A percentile compares a stretch with the other conserved stretches of the same genome.
phyloP scores from a whole-genome alignment of 2,329 filamentous ascomycete genomes.

The Colletotrichum sp. region DNA sequence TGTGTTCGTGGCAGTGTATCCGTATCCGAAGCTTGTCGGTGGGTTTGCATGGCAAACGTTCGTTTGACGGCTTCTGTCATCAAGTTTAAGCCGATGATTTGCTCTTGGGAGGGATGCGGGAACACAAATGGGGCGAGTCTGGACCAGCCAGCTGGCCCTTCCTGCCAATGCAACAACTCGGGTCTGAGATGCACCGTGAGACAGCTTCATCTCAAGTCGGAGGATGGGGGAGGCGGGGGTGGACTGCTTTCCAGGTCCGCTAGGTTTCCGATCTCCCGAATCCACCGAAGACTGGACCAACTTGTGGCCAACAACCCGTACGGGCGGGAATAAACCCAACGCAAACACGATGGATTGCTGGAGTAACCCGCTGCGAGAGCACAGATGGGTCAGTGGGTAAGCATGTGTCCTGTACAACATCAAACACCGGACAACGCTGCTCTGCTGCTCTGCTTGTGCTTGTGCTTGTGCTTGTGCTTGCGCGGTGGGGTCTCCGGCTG shows the following conservation, averaged over 20 bases:
- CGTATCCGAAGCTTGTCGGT: conserved; percentile 5
- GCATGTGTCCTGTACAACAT: background rate
- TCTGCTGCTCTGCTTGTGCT: background rate
- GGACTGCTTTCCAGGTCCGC: background rate
- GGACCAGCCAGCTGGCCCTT: background rate
- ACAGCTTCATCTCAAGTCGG: conserved; percentile 18
- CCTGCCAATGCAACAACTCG: conserved; percentile 13
- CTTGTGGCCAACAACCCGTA: background rate
- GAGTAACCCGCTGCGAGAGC: background rate
- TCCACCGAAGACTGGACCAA: conserved; percentile 18
- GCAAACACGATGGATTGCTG: background rate
- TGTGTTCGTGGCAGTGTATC: background rate
- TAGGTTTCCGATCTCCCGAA: conserved; percentile 19
- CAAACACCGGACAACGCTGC: background rate
- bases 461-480: background rate
- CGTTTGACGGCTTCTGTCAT: conserved; percentile 16
- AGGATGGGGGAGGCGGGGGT: conserved; percentile 6
- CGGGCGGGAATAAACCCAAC: background rate
- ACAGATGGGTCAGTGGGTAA: conserved; percentile 1
- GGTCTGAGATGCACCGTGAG: conserved; percentile 19
- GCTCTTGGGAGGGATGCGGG: background rate
- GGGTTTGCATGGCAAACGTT: background rate
- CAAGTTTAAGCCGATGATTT: conserved; percentile 14
- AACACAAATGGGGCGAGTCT: background rate
- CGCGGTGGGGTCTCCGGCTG: background rate